These are phyloP conservation scores for Triticum monococcum DNA, from an alignment of 176 grass and related monocot genomes.

Conservation along the genomic window DNA sequence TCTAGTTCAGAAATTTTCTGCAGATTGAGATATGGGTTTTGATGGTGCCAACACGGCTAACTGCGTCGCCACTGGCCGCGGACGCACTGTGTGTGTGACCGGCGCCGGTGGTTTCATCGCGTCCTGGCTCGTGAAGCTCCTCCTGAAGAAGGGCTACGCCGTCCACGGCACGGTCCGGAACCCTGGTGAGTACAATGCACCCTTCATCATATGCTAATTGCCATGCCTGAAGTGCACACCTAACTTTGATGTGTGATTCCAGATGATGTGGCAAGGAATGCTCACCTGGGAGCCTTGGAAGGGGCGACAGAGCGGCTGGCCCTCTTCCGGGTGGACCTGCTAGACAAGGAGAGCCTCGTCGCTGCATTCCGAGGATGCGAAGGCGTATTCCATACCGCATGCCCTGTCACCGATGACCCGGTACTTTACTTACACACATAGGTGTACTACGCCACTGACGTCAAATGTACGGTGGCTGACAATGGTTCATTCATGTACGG, in stretches of 20 bases:
- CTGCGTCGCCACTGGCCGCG: not conserved
- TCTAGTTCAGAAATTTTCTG: not conserved
- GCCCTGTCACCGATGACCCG: constrained; percentile 56
- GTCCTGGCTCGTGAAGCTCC: constrained; percentile 73
- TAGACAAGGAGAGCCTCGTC: constrained; percentile 46
- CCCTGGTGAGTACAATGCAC: constrained; percentile 18
- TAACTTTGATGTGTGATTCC: not conserved
- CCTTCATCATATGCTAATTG: not conserved
- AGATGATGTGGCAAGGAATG: constrained; percentile 46
- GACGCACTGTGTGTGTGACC: constrained; percentile 52
- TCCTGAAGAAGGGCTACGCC: constrained; percentile 56
- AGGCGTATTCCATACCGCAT: constrained; percentile 62
- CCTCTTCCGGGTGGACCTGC: constrained; percentile 42
- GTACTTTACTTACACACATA: not conserved
- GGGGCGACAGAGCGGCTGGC: constrained; percentile 37
- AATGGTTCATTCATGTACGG: not conserved
- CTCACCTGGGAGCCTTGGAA: constrained; percentile 32
- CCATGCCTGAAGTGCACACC: not conserved
- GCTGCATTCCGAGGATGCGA: constrained; percentile 55
- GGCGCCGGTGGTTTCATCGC: constrained; percentile 61
- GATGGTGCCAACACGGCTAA: not conserved
- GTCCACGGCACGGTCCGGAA: constrained; percentile 56
- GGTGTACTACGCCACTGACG: not conserved
- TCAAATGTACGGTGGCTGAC: not conserved
- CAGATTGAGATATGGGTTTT: not conserved